A percentile compares a stretch with the other conserved stretches of the same genome.
Conservation (phyloP, 2,329 filamentous ascomycete species). For the Chrysoporthe puriensis region DNA sequence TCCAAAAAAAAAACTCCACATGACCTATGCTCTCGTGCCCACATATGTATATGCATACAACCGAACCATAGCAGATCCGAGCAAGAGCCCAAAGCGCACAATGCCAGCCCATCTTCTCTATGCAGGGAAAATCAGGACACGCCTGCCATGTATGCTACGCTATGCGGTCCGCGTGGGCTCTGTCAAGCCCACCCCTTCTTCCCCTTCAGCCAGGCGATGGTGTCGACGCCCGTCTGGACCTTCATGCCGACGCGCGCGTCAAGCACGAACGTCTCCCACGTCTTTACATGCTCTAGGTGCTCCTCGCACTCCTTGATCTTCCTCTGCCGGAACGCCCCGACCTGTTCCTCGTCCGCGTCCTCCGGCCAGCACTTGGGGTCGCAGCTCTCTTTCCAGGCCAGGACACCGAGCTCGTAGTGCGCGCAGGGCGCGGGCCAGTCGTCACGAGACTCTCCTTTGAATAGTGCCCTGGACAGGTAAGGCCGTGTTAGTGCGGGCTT, state of each 20-base stretch:
- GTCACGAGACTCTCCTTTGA: constrained; percentile 66
- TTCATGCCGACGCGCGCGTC: constrained; percentile 77
- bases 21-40: background rate
- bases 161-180: background rate
- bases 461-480: constrained; percentile 45
- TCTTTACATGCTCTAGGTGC: constrained; percentile 68
- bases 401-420: constrained; percentile 84
- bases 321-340: constrained; percentile 45
- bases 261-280: constrained; percentile 73
- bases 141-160: background rate
- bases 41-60: background rate
- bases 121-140: background rate
- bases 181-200: constrained; percentile 43
- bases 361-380: constrained; percentile 39
- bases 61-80: background rate
- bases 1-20: constrained; percentile 1
- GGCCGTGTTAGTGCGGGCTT: background rate
- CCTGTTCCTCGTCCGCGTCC: constrained; percentile 27
- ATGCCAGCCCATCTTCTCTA: background rate
- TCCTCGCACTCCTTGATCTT: constrained; percentile 65
- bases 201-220: constrained; percentile 58
- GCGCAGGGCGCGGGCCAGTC: constrained; percentile 75
- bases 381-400: constrained; percentile 73
- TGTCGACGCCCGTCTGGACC: constrained; percentile 70
- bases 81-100: background rate